Evolutionary conservation across 2,329 filamentous ascomycete genomes (phyloP), one percentile per base, ranked within the genome.

Genomic region (Sarocladium brachiariae): DNA sequence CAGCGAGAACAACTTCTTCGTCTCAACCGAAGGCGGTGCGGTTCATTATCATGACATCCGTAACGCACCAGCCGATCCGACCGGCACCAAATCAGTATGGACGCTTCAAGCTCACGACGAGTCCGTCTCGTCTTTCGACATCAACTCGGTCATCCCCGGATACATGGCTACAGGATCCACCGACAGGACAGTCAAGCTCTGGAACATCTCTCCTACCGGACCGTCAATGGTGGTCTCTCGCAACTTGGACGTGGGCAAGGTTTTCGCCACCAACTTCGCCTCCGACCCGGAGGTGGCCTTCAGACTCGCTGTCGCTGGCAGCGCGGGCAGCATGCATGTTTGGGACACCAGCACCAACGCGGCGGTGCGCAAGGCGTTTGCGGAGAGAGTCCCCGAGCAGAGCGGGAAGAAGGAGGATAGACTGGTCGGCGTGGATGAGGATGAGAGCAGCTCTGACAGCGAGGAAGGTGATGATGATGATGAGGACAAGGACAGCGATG

Each of bases 341-440:
- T 99, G 93, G 93, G 92, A 97, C 68, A 96, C 93, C 19, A 81
- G 89, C 66, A 99, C 93, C 52, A 99, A 99, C 65, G 81, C 81
- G 13, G 86, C 87, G 23, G 89, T 99, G 27, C 81, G 93, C 52
- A 80, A 86, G 55, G 84, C 86, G 1, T 99, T 99, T 71, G 89
- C 87, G 2, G 31, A 81, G 73, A 61, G 84, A 81, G 61, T 73
- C 9, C 68, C 69, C 52, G 76, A 92, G 52, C 77, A 60, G 56
- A 64, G 75, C 54, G 70, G 75, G 6, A 80, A 80, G 46, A 81
- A 75, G 14, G 77, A 81, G 65, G 92, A 99, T 68, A 80, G 88
- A 52, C 72, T 93, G 45, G 81, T 97, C 4, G 87, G 85, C 1
- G 75, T 95, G 45, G 76, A 79, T 31, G 78, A 84, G 41, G 77